Evolutionary conservation across 345 rosid genomes (phyloP).

Genomic region (Odontarrhena argentea): DNA sequence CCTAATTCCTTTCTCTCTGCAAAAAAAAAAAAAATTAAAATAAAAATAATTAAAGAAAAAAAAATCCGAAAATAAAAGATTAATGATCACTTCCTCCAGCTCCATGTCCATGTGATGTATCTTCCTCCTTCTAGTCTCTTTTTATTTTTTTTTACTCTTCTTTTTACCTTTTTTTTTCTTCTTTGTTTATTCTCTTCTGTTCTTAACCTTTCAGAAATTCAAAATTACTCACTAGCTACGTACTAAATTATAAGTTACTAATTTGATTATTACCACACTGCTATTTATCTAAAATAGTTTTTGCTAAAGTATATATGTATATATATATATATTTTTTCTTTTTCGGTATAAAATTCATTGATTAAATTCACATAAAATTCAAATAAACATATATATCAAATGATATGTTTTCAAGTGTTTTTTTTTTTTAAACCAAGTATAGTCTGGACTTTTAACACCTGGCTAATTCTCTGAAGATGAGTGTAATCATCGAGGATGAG

Average conservation of each 20-base stretch:
- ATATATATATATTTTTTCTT: not conserved
- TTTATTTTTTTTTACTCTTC: not conserved
- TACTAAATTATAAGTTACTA: not conserved
- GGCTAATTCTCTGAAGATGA: too few relatives aligned
- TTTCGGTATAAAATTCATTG: not conserved
- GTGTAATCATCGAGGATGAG: too few relatives aligned
- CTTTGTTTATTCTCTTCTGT: conserved; percentile 18
- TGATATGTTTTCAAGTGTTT: not conserved
- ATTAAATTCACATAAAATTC: not conserved
- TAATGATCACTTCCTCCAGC: conserved; percentile 41
- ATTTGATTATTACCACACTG: not conserved
- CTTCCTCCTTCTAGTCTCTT: conserved; percentile 25
- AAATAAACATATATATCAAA: not conserved
- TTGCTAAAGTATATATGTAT: not conserved
- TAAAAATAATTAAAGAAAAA: not conserved
- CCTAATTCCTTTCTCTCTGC: conserved; percentile 38
- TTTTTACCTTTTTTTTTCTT: conserved; percentile 3
- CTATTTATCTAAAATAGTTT: conserved; percentile 1
- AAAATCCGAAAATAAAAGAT: conserved; percentile 28
- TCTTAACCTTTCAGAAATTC: conserved; percentile 18
- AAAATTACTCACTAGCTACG: conserved; percentile 1
- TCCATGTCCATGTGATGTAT: conserved; percentile 43
- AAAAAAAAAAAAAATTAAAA: conserved; percentile 26
- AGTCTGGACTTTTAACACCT: too few relatives aligned
- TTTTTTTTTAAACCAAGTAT: too few relatives aligned